Conservation (phyloP, 371 early-diverging fungal genomes). For the Chytridium lagenaria region DNA sequence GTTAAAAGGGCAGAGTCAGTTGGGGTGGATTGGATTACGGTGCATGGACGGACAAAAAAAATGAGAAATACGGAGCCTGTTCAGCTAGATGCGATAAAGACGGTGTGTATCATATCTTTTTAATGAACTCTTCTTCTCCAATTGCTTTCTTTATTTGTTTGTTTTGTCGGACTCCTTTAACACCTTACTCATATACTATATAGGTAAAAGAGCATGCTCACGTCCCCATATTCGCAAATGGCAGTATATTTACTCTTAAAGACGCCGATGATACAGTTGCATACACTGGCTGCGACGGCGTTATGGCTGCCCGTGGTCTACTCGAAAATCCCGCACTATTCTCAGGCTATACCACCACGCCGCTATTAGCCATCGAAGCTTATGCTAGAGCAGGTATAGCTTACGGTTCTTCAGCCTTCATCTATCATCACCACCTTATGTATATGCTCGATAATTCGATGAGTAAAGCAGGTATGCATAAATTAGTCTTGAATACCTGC, state of each 20-base stretch:
- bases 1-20: constrained; percentile 90
- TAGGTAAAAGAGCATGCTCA: constrained; percentile 53
- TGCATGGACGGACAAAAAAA: constrained; percentile 95
- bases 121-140: neutral
- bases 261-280: constrained; percentile 89
- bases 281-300: constrained; percentile 89
- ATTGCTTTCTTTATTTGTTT: neutral
- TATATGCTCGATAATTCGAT: constrained; percentile 91
- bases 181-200: too few species aligned
- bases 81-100: constrained; percentile 47
- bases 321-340: constrained; percentile 82
- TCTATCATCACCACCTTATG: constrained; percentile 94
- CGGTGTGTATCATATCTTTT: constrained; percentile 27
- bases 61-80: constrained; percentile 77
- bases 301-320: constrained; percentile 93
- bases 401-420: constrained; percentile 83
- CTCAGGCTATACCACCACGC: constrained; percentile 50
- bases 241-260: constrained; percentile 87
- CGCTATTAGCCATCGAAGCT: constrained; percentile 56
- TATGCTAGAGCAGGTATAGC: constrained; percentile 78
- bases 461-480: constrained; percentile 58
- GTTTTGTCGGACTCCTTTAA: too few species aligned
- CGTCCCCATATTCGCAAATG: constrained; percentile 98
- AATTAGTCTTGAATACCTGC: neutral
- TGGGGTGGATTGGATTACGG: constrained; percentile 91